phyloP scores from a whole-genome alignment of 306 rosid species.

The Trifolium fragiferum region DNA sequence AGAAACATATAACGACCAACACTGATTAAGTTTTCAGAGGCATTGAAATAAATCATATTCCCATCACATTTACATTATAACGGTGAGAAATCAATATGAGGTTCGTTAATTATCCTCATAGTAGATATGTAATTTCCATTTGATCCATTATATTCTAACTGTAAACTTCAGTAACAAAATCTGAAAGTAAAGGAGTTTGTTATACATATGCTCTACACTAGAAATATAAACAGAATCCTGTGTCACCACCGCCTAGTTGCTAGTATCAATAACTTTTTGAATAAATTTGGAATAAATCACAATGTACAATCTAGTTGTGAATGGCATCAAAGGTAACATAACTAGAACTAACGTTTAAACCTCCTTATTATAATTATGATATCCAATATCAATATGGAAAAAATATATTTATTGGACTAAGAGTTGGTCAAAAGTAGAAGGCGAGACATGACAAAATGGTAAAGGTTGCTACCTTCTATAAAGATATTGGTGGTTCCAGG shows the following conservation, averaged over 20 bases:
- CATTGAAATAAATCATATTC: slow-evolving; percentile 31
- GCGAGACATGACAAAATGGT: background rate
- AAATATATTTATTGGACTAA: background rate
- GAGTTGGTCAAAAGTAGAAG: slow-evolving; percentile 9
- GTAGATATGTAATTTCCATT: slow-evolving; percentile 16
- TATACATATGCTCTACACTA: slow-evolving; percentile 1
- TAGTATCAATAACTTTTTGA: slow-evolving; percentile 1
- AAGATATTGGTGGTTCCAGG: background rate
- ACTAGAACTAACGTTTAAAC: background rate
- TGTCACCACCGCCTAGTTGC: background rate
- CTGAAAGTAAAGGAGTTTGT: slow-evolving; percentile 3
- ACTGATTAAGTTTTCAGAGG: slow-evolving; percentile 24
- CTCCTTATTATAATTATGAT: background rate
- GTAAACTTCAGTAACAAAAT: slow-evolving; percentile 11
- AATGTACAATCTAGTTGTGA: background rate
- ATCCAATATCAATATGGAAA: slow-evolving; percentile 19
- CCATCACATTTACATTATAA: slow-evolving; percentile 30
- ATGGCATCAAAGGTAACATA: background rate
- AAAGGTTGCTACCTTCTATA: slow-evolving; percentile 2
- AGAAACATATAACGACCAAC: slow-evolving; percentile 33
- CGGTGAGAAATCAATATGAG: slow-evolving; percentile 18
- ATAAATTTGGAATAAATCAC: slow-evolving; percentile 6
- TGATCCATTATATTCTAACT: slow-evolving; percentile 1
- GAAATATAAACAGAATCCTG: background rate
- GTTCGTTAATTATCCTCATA: background rate